Base-by-base conservation (phyloP, 306 rosid genomes). In the Chamaecrista fasciculata region DNA sequence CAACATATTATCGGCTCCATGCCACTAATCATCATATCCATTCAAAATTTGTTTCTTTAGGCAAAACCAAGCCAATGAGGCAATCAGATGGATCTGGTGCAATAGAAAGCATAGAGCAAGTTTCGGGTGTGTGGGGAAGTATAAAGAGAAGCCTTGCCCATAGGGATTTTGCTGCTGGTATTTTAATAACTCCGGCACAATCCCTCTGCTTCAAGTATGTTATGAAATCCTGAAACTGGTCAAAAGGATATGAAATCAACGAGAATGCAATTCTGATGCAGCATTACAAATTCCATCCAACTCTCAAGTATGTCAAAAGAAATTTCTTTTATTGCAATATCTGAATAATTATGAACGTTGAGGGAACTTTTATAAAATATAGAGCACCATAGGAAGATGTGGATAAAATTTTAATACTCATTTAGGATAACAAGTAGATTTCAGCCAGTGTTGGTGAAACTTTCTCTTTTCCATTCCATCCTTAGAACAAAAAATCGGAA, bases 61-160 rank as follows among this genome's bases (percentile, higher is more conserved):
- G 97, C 68, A 94, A 76, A 76, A 94, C 83, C 88, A 94, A 79
- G 42, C 86, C 97, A 69, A 94, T 84, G 24, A 94, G 96, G 76
- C 90, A 80, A 74, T 86, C 96, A 7, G 90, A 80, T 20, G 91
- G 81, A 62, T 80, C 77, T 4, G 90, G 91, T 29, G 89, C 78
- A 67, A 94, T 79, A 4, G 97, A 86, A 76, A 94, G 91, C 89
- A 90, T 67, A 16, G 92, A 77, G 71, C 97, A 88, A 21, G 71
- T 80, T 51, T 90, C 97, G 33, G 71, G 82, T 6, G 97, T 82
- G 71, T 90, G 80, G n/a, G 98, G 98, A 20, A 88, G 91, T 74
- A 94, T 82, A 77, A 90, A 94, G 9, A 94, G 89, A 67, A 94
- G 92, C 85, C 98, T 88, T 11, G 97, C 88, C 98, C 98, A 90